Evolutionary conservation across 2,329 filamentous ascomycete species (phyloP), one percentile per base, ranked within the genome.

Genomic region (Elsinoe australis): DNA sequence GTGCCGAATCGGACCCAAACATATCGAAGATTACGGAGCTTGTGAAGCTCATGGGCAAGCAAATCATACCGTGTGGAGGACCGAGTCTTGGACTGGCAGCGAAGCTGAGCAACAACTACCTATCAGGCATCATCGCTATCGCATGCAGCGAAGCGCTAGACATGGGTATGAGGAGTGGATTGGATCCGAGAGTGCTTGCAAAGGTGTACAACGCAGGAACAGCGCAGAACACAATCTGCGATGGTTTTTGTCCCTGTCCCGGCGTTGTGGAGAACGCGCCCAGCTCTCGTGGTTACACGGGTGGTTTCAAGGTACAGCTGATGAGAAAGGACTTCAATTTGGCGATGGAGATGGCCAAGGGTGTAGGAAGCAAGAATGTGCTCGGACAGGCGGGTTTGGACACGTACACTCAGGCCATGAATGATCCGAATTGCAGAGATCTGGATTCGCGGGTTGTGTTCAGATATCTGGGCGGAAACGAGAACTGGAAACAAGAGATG

Each of bases 61-160:
- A 72, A 45, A 62, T 78, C 32, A 73, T 80, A 42, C 65, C 74
- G 3, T 80, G 77, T 54, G 77, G 77, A 2, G 74, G 70, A 0
- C 69, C 74, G 0, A 72, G 71, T 0, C 65, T 79, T 0, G 76
- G 78, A 0, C 68, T 81, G 2, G 71, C 74, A 0, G 75, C 77
- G 0, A 81, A 80, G 60, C 62, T 80, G 4, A 76, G 71, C 48
- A 81, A 81, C 57, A 81, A 81, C 55, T 81, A 81, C 58, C 68
- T 74, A 41, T 77, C 72, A 0, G 76, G 74, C 1, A 63, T 79
- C 17, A 79, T 80, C 50, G 72, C 76, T 4, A 76, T 81, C 47
- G 76, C 76, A 0, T 70, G 67, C 34, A 69, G 73, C 0, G 78
- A 81, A 58, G 75, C 76, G 1, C 73, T 80, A 66, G 72, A 79